Percentiles rank a stretch among this genome's conserved stretches.
These are phyloP conservation scores for Linnemannia hyalina DNA, from an alignment of 192 early-diverging fungal genomes.

Conservation along the genomic window DNA sequence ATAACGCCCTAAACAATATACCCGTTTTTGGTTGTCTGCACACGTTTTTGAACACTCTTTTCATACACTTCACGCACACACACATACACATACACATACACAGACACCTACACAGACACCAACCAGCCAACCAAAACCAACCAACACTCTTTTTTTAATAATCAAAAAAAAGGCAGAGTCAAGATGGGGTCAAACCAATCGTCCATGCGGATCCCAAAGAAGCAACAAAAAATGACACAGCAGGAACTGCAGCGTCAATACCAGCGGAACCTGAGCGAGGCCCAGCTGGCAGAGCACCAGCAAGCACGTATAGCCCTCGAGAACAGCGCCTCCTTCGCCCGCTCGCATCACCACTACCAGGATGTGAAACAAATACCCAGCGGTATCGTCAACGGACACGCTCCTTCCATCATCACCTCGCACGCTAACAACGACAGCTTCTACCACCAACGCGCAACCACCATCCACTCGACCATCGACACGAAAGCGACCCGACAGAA, in stretches of 20 bases:
- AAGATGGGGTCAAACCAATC: constrained; percentile 49
- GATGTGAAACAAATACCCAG: constrained; percentile 47
- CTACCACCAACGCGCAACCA: constrained; percentile 39
- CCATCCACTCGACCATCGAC: constrained; percentile 21
- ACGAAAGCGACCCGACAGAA: constrained; percentile 23
- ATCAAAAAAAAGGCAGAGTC: neutral
- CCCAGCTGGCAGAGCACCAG: constrained; percentile 45
- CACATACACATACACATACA: neutral
- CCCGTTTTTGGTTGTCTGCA: constrained; percentile 2
- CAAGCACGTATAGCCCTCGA: constrained; percentile 37
- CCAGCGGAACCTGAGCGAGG: constrained; percentile 51
- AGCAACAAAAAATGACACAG: constrained; percentile 42
- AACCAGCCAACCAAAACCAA: neutral
- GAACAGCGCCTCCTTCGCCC: constrained; percentile 22
- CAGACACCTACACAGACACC: no score
- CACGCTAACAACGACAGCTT: constrained; percentile 55
- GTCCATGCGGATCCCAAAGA: constrained; percentile 39
- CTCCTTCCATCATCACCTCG: constrained; percentile 46
- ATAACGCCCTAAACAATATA: neutral
- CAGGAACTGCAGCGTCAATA: constrained; percentile 51
- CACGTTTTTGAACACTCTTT: constrained; percentile 3
- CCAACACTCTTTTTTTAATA: neutral
- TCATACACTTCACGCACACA: neutral
- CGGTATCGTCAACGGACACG: constrained; percentile 29
- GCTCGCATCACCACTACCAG: neutral